A percentile compares a stretch with the other conserved stretches of the same genome.
phyloP scores from a whole-genome alignment of 108 stramenopile genomes.

The Pseudonitzschia multistriata region DNA sequence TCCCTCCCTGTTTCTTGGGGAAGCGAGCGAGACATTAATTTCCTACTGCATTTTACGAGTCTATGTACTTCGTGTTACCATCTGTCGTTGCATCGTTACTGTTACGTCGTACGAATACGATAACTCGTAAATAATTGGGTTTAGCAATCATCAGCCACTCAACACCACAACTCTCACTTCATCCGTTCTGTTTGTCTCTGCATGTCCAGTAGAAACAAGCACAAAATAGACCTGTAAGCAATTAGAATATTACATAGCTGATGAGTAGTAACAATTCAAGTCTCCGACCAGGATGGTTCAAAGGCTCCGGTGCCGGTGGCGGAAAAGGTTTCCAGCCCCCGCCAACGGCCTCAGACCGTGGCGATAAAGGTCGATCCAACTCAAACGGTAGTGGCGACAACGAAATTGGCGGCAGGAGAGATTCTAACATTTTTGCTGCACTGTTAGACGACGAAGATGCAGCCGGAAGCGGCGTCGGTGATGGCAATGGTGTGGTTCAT shows the following conservation, averaged over 20 bases:
- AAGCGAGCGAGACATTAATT: neutral
- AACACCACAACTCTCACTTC: neutral
- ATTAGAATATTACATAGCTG: neutral
- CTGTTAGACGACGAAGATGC: constrained; percentile 51
- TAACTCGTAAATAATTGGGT: neutral
- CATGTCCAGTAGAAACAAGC: neutral
- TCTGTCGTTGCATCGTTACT: neutral
- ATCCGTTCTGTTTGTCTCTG: neutral
- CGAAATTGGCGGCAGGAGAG: constrained; percentile 24
- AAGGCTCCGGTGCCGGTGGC: constrained; percentile 36
- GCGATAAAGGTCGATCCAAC: constrained; percentile 27
- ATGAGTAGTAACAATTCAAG: constrained; percentile 32
- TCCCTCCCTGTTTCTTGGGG: neutral
- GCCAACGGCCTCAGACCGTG: constrained; percentile 51
- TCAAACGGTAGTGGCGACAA: constrained; percentile 26
- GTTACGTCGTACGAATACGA: no score
- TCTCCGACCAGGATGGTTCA: constrained; percentile 55
- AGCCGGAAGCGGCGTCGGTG: constrained; percentile 8
- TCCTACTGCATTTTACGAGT: neutral
- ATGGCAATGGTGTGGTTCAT: constrained; percentile 2
- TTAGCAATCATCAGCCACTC: neutral
- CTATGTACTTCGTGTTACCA: neutral
- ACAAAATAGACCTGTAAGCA: neutral
- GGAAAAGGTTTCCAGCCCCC: constrained; percentile 79
- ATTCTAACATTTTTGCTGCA: constrained; percentile 49